Evolutionary conservation across 176 grass and related monocot genomes (phyloP).

Genomic region (Oryza longistaminata): DNA sequence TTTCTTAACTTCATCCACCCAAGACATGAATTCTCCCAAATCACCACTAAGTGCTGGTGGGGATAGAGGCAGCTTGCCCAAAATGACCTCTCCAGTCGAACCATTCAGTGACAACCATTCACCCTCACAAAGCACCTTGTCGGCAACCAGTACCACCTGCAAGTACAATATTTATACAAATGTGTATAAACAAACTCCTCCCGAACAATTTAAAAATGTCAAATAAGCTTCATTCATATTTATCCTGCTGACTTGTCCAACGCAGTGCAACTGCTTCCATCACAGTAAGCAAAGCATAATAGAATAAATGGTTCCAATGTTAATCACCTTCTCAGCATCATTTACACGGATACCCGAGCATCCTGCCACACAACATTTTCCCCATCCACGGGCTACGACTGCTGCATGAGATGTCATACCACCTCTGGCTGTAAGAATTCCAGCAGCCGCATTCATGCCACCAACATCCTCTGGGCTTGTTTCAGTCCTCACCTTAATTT

Average conservation of each 20-base stretch:
- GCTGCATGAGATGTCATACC: slow-evolving; percentile 99
- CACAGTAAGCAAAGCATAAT: neutral
- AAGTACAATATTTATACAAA: slow-evolving; percentile 7
- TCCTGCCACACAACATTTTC: slow-evolving; percentile 94
- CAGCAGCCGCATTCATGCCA: slow-evolving; percentile 86
- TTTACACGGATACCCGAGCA: slow-evolving; percentile 82
- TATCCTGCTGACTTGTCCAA: neutral
- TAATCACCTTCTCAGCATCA: slow-evolving; percentile 73
- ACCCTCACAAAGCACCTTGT: slow-evolving; percentile 65
- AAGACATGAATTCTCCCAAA: slow-evolving; percentile 87
- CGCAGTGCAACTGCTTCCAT: neutral
- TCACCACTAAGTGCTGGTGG: slow-evolving; percentile 85
- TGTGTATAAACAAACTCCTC: neutral
- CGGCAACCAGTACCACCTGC: slow-evolving; percentile 65
- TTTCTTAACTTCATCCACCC: slow-evolving; percentile 89
- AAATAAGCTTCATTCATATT: neutral
- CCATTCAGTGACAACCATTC: slow-evolving; percentile 97
- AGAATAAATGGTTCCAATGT: slow-evolving; percentile 3
- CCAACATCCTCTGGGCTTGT: slow-evolving; percentile 99
- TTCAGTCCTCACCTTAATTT: slow-evolving; percentile 86
- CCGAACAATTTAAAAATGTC: neutral
- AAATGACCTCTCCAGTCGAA: slow-evolving; percentile 90
- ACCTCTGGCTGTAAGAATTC: slow-evolving; percentile 94
- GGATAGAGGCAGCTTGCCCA: slow-evolving; percentile 87
- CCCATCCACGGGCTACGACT: slow-evolving; percentile 96